These are phyloP conservation scores for Calonectria henricotiae DNA, from an alignment of 2,329 filamentous ascomycete species.

Conservation along the genomic window DNA sequence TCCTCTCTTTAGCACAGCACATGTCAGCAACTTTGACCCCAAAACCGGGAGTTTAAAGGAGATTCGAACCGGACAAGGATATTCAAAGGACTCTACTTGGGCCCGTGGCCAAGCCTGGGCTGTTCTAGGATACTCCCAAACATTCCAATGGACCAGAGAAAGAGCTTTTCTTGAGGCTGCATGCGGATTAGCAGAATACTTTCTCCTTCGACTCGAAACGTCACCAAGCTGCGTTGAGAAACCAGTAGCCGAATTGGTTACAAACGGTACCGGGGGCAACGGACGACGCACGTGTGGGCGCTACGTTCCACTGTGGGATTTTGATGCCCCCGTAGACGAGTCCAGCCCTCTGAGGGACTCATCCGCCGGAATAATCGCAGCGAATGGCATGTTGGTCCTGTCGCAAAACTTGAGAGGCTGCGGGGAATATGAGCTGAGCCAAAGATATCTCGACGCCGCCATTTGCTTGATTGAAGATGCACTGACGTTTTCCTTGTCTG, in stretches of 20 bases:
- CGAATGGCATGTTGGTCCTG: slow-evolving; percentile 60
- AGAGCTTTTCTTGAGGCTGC: slow-evolving; percentile 63
- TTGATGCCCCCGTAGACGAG: slow-evolving; percentile 62
- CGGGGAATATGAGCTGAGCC: slow-evolving; percentile 37
- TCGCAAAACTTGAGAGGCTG: slow-evolving; percentile 54
- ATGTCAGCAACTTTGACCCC: slow-evolving; percentile 68
- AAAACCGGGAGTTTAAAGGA: slow-evolving; percentile 61
- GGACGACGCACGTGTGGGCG: slow-evolving; percentile 42
- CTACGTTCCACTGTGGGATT: slow-evolving; percentile 62
- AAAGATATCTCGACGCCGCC: slow-evolving; percentile 52
- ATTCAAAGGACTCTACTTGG: slow-evolving; percentile 66
- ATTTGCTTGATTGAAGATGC: slow-evolving; percentile 54
- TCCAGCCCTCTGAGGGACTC: slow-evolving; percentile 56
- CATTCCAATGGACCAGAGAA: slow-evolving; percentile 66
- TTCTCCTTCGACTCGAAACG: slow-evolving; percentile 61
- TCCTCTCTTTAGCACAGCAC: slow-evolving; percentile 59
- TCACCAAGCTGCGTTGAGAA: slow-evolving; percentile 53
- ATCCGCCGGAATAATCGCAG: slow-evolving; percentile 60
- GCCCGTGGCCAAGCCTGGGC: slow-evolving; percentile 69
- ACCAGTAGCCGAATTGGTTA: slow-evolving; percentile 25
- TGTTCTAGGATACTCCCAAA: slow-evolving; percentile 67
- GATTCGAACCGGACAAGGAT: slow-evolving; percentile 67
- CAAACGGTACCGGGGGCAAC: background rate
- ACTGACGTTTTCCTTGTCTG: slow-evolving; percentile 50
- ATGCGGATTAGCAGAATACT: slow-evolving; percentile 66